phyloP scores from a whole-genome alignment of 257 asterid species.

The Solanum pimpinellifolium region DNA sequence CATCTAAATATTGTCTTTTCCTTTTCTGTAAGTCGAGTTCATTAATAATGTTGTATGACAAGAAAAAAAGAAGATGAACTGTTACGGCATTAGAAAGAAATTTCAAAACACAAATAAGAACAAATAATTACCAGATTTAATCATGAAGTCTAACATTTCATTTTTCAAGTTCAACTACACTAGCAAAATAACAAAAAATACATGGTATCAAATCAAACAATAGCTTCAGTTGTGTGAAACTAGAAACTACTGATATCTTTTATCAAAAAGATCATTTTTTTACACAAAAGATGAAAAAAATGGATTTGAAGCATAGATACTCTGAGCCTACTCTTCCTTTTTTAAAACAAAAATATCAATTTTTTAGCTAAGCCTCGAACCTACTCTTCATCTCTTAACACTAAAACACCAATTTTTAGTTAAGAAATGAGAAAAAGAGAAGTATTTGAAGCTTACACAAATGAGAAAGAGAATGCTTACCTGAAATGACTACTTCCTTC shows the following conservation, averaged over 20 bases:
- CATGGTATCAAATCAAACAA: background rate
- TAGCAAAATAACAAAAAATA: background rate
- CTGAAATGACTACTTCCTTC: background rate
- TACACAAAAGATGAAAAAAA: too few relatives aligned
- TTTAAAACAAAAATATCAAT: too few relatives aligned
- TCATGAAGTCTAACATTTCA: background rate
- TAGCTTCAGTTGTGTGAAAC: background rate
- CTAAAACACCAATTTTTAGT: background rate
- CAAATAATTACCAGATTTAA: background rate
- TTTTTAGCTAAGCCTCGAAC: background rate
- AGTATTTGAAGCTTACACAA: slow-evolving; percentile 1
- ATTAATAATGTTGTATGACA: background rate
- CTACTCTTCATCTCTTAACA: too few relatives aligned
- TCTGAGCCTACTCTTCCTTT: too few relatives aligned
- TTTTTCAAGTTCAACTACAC: background rate
- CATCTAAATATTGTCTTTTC: background rate
- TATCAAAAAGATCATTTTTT: too few relatives aligned
- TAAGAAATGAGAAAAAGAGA: background rate
- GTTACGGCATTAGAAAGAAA: background rate
- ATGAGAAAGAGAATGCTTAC: background rate
- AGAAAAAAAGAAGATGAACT: too few relatives aligned
- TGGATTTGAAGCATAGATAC: too few relatives aligned
- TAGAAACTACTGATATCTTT: too few relatives aligned
- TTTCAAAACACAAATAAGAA: background rate
- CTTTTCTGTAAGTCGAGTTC: background rate